Percentiles rank a stretch among this genome's conserved stretches.
Evolutionary conservation across 2,329 filamentous ascomycete species (phyloP).

Genomic region (Penicillium griseofulvum): DNA sequence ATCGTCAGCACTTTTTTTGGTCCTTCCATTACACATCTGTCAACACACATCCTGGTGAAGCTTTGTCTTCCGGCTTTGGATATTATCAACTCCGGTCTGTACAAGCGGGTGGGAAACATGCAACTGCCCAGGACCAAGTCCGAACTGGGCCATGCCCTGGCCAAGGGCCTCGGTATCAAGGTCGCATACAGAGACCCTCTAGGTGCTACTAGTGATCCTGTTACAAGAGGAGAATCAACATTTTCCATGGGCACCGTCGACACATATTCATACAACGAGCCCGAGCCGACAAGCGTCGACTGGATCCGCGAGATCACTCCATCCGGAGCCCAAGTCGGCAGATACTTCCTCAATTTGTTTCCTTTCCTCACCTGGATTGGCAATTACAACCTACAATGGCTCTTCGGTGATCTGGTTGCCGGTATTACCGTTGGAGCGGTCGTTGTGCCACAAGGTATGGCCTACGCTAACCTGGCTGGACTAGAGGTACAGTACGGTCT

Average conservation of each 20-base stretch:
- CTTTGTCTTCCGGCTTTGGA: slow-evolving; percentile 2
- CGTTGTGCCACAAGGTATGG: slow-evolving; percentile 96
- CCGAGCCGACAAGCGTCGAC: slow-evolving; percentile 71
- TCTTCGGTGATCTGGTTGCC: slow-evolving; percentile 83
- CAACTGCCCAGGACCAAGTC: slow-evolving; percentile 33
- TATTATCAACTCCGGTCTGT: not conserved
- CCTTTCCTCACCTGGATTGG: slow-evolving; percentile 87
- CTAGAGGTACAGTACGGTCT: slow-evolving; percentile 81
- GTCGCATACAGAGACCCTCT: slow-evolving; percentile 62
- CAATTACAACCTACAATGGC: slow-evolving; percentile 86
- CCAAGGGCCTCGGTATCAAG: slow-evolving; percentile 80
- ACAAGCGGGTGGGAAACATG: not conserved
- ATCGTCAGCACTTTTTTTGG: slow-evolving; percentile 14
- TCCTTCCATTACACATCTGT: not conserved
- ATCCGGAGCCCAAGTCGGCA: slow-evolving; percentile 49
- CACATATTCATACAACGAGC: slow-evolving; percentile 79
- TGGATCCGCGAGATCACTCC: slow-evolving; percentile 68
- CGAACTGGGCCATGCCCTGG: slow-evolving; percentile 69
- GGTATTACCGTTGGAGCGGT: slow-evolving; percentile 75
- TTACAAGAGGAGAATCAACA: slow-evolving; percentile 75
- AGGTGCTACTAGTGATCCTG: slow-evolving; percentile 56
- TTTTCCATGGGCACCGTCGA: slow-evolving; percentile 71
- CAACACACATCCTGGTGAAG: not conserved
- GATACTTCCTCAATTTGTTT: slow-evolving; percentile 72
- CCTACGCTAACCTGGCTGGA: slow-evolving; percentile 80